Conservation (phyloP, 768 basidiomycete species). For the Panellus pusillus region DNA sequence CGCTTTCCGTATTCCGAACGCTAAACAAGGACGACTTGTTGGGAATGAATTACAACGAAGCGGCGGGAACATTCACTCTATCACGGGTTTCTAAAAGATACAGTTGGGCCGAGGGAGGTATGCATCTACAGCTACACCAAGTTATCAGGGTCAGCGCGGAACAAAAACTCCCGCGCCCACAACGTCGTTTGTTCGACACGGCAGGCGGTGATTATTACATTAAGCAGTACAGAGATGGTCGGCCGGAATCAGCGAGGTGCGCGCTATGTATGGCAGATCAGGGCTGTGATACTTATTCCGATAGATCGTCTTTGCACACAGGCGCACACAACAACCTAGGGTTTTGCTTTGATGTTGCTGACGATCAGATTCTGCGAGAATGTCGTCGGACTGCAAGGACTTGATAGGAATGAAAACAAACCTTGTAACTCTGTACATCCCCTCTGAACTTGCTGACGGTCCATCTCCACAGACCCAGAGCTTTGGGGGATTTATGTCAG, state of each 20-base stretch:
- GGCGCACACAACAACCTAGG: conserved; percentile 10
- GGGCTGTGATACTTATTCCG: neutral
- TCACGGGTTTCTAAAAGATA: no score
- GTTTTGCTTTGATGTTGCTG: conserved; percentile 26
- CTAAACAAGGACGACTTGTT: no score
- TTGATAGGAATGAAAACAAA: conserved; percentile 21
- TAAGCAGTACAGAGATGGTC: no score
- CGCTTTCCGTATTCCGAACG: no score
- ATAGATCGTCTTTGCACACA: neutral
- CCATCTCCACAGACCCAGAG: conserved; percentile 91
- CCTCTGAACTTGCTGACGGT: conserved; percentile 83
- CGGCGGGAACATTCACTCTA: no score
- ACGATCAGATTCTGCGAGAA: conserved; percentile 25
- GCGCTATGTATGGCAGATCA: neutral
- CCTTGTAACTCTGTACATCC: conserved; percentile 93
- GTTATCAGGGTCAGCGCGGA: no score
- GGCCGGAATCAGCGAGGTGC: neutral
- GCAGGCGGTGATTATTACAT: no score
- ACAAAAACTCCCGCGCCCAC: no score
- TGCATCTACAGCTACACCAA: no score
- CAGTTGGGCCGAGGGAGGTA: no score
- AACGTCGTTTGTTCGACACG: no score
- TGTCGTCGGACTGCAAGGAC: neutral
- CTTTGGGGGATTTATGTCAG: conserved; percentile 37
- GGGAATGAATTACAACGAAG: no score